Evolutionary conservation across 2,329 filamentous ascomycete genomes (phyloP).

Genomic region (Onygenales sp.): DNA sequence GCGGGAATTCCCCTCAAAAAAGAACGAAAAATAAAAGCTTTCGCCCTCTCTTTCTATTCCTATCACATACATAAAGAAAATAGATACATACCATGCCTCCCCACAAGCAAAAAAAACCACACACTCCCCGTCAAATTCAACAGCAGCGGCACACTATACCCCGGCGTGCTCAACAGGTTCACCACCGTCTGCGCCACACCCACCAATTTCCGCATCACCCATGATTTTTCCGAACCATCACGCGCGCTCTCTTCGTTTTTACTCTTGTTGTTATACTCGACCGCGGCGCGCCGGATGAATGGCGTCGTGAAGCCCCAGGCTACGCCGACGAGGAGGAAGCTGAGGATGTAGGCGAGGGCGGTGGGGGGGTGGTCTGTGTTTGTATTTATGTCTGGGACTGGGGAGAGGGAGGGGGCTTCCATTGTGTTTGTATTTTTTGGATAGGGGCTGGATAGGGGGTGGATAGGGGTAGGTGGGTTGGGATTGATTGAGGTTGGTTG

Average conservation of each 20-base stretch:
- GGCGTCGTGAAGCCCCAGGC: slow-evolving; percentile 90
- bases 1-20: no score
- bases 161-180: slow-evolving; percentile 70
- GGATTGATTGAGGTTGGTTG: no score
- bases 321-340: slow-evolving; percentile 81
- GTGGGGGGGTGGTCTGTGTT: slow-evolving; percentile 20
- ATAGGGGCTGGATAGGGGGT: no score
- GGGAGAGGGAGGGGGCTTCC: no score
- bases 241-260: not conserved
- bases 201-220: slow-evolving; percentile 53
- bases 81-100: slow-evolving; percentile 65
- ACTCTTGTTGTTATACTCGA: slow-evolving; percentile 53
- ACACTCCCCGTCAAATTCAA: slow-evolving; percentile 87
- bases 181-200: slow-evolving; percentile 63
- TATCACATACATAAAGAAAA: not conserved
- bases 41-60: no score
- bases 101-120: slow-evolving; percentile 94
- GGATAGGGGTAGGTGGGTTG: no score
- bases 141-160: slow-evolving; percentile 74
- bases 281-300: slow-evolving; percentile 81
- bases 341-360: slow-evolving; percentile 69
- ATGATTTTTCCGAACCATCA: slow-evolving; percentile 32
- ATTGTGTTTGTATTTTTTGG: no score
- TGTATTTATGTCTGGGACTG: no score
- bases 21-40: not conserved